Evolutionary conservation across 2,329 filamentous ascomycete genomes (phyloP), one percentile per base, ranked within the genome.

Genomic region (Microdochium nivale): DNA sequence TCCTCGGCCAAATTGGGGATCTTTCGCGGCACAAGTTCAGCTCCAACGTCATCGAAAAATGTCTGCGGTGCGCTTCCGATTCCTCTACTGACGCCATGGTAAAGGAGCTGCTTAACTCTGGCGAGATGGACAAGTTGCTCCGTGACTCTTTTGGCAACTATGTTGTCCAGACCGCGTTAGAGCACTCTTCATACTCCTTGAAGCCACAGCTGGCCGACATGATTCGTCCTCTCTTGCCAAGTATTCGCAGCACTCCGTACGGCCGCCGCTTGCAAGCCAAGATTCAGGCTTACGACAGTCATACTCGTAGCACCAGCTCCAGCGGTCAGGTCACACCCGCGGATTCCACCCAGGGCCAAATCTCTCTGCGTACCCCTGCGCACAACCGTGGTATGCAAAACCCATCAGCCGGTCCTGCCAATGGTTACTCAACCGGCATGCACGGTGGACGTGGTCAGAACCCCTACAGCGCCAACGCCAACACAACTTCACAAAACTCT

Each of bases 1-100:
- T 99, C 74, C 74, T 79, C 52, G 86, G 86, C 60, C 78, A 77
- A 75, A 88, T 81, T 74, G 87, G 67, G 63, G 79, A 69, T 70
- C 80, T 80, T 16, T 97, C 94, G 5, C 91, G 90, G 67, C 94
- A 99, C 75, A 99, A 99, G 72, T 99, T 99, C 75, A 96, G 90
- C 73, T 97, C 94, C 63, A 99, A 99, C 61, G 94, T 99, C 53
- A 92, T 99, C 56, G 94, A 99, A 75, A 99, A 99, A 69, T 91
- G 88, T 62, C 74, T 97, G 53, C 90, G 94, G 52, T 95, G 90
- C 65, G 86, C 91, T 33, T 83, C 87, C 54, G 75, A 83, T 24
- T 75, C 80, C 10, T 87, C 87, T 49, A 90, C 87, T 65, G 86
- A 90, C 60, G 77, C 85, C 67, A 85, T 99, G 70, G 86, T 96